phyloP scores from a whole-genome alignment of 768 basidiomycete species.

The Russula ochroleuca region DNA sequence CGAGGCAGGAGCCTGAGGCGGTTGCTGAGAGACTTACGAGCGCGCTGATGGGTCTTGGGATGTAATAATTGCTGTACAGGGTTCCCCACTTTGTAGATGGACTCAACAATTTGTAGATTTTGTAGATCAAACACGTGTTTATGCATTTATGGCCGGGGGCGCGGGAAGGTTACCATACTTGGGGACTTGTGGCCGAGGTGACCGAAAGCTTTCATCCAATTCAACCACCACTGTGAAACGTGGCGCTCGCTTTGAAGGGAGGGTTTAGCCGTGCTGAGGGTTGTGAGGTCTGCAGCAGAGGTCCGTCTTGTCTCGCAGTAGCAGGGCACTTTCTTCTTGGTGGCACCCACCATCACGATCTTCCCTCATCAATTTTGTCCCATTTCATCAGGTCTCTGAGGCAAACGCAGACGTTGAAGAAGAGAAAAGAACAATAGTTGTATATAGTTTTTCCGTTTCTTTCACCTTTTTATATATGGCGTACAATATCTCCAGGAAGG shows the following conservation, averaged over 20 bases:
- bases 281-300: constrained; percentile 22
- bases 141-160: background rate
- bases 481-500: constrained; percentile 80
- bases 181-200: constrained; percentile 5
- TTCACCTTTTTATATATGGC: constrained; percentile 52
- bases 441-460: constrained; percentile 18
- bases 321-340: background rate
- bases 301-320: constrained; percentile 10
- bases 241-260: constrained; percentile 26
- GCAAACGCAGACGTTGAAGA: constrained; percentile 6
- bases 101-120: no score
- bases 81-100: background rate
- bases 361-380: background rate
- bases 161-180: constrained; percentile 20
- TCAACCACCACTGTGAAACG: constrained; percentile 24
- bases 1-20: constrained; percentile 87
- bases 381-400: background rate
- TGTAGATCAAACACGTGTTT: background rate
- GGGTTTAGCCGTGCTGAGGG: constrained; percentile 25
- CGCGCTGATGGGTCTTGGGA: constrained; percentile 55
- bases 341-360: constrained; percentile 16
- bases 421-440: constrained; percentile 10
- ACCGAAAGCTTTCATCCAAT: constrained; percentile 2
- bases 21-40: constrained; percentile 66
- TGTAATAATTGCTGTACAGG: constrained; percentile 28